Evolutionary conservation across 2,329 filamentous ascomycete species (phyloP), one percentile per base, ranked within the genome.

Genomic region (Epichloe brachyelytri): DNA sequence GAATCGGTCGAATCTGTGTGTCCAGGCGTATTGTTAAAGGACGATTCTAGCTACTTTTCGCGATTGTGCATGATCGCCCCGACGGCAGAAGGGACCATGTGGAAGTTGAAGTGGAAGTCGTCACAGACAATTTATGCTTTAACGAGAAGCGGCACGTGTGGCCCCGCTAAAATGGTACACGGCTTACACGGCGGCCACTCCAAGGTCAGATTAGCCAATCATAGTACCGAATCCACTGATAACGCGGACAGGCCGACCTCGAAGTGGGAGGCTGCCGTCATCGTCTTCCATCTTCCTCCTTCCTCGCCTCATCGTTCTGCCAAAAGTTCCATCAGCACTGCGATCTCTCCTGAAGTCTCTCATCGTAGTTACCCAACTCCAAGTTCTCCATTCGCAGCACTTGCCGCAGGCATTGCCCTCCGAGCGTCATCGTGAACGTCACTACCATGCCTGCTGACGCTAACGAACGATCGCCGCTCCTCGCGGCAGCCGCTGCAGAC

Each of bases 401-500:
- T n/a, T 33, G 22, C 40, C 41, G 38, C 36, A 22, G 43, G 45
- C 41, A 26, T 44, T 51, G 41, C 45, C 37, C 17, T 37, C n/a
- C 34, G 22, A 39, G 33, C 44, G 26, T 47, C 38, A 39, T 34
- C 38, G 20, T 45, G 36, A 48, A 40, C 46, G 26, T 17, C 50
- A 43, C 50, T 51, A 60, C 46, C 53, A 77, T 77, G 74, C 60
- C 74, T 26, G 64, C 69, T 49, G 60, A 69, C 17, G 37, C 43
- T 14, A 50, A 51, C 50, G 74, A 76, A 60, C 65, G 64, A 54
- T 67, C 71, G 20, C 73, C 72, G 38, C 64, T 78, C 53, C 65
- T 76, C 43, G 62, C 68, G 14, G 59, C 63, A 34, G 62, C 66
- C 37, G 58, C 54, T 41, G 62, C 63, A 19, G 53, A 58, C 44